Evolutionary conservation across 257 asterid genomes (phyloP).

Genomic region (Hygrophila difformis): DNA sequence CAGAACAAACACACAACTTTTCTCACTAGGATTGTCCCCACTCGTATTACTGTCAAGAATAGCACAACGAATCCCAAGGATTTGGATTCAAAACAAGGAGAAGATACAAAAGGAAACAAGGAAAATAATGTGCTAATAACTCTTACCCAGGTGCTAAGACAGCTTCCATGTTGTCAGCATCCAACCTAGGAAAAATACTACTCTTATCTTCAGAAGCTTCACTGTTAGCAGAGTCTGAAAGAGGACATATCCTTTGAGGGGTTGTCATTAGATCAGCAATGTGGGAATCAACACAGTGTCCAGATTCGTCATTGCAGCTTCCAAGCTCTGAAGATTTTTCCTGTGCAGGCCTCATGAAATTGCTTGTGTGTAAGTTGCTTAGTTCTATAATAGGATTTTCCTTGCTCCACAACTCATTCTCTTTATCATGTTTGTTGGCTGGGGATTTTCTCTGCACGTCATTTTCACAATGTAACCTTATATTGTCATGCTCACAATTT

Average conservation of each 20-base stretch:
- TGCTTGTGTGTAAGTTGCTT: constrained; percentile 18
- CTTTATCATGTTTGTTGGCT: constrained; percentile 18
- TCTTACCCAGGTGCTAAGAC: constrained; percentile 37
- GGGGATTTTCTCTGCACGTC: constrained; percentile 16
- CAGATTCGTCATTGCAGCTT: constrained; percentile 22
- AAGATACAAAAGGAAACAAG: constrained; percentile 12
- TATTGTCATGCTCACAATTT: constrained; percentile 14
- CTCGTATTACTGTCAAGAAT: constrained; percentile 32
- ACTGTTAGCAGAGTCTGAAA: constrained; percentile 17
- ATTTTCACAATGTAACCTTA: constrained; percentile 11
- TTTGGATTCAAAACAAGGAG: constrained; percentile 15
- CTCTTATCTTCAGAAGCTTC: constrained; percentile 21
- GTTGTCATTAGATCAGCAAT: constrained; percentile 18
- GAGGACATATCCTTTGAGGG: constrained; percentile 23
- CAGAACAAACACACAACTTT: constrained; percentile 24
- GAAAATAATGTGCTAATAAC: constrained; percentile 1
- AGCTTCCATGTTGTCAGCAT: constrained; percentile 24
- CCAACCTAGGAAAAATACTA: constrained; percentile 23
- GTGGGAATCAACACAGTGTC: constrained; percentile 17
- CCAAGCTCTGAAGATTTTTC: constrained; percentile 25
- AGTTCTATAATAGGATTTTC: constrained; percentile 20
- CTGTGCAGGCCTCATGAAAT: constrained; percentile 21
- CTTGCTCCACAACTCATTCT: constrained; percentile 17
- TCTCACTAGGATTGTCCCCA: constrained; percentile 24
- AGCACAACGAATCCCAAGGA: constrained; percentile 7